Conservation (phyloP, 495 filamentous ascomycete genomes). For the Xylaria venustula region DNA sequence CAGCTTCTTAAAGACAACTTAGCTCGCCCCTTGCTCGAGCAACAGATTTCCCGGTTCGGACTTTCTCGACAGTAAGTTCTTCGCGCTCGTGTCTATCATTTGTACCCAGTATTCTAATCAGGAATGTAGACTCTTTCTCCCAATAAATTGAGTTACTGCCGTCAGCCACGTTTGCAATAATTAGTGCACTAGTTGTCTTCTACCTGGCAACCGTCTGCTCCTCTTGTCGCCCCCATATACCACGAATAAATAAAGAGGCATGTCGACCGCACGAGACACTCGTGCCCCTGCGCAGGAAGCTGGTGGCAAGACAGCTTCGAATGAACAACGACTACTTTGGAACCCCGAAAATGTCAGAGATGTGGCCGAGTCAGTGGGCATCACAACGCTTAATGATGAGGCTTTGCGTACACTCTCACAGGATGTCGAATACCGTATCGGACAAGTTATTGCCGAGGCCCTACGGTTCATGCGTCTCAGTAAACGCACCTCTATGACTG, state of each 20-base stretch:
- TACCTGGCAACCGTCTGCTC: too few species aligned
- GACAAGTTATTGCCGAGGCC: constrained; percentile 88
- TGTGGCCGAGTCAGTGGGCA: constrained; percentile 92
- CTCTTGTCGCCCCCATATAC: too few species aligned
- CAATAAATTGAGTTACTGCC: not conserved
- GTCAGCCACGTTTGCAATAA: not conserved
- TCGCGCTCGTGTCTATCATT: not conserved
- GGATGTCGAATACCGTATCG: constrained; percentile 92
- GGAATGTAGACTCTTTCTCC: not conserved
- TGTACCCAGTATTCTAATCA: not conserved
- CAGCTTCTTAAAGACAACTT: not conserved
- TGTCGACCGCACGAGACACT: constrained; percentile 19
- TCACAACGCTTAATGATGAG: constrained; percentile 73
- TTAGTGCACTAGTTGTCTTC: too few species aligned
- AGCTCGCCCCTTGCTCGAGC: too few species aligned
- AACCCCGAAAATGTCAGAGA: constrained; percentile 94
- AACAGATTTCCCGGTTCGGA: not conserved
- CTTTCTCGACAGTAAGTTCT: not conserved
- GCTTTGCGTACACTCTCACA: constrained; percentile 79
- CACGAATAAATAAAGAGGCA: not conserved
- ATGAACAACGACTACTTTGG: constrained; percentile 61
- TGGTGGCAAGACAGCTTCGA: constrained; percentile 7
- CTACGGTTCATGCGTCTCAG: constrained; percentile 92
- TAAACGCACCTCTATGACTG: constrained; percentile 77
- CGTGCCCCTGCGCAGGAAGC: constrained; percentile 19